Evolutionary conservation across 2,329 filamentous ascomycete species (phyloP).

Genomic region (Epichloe baconii): DNA sequence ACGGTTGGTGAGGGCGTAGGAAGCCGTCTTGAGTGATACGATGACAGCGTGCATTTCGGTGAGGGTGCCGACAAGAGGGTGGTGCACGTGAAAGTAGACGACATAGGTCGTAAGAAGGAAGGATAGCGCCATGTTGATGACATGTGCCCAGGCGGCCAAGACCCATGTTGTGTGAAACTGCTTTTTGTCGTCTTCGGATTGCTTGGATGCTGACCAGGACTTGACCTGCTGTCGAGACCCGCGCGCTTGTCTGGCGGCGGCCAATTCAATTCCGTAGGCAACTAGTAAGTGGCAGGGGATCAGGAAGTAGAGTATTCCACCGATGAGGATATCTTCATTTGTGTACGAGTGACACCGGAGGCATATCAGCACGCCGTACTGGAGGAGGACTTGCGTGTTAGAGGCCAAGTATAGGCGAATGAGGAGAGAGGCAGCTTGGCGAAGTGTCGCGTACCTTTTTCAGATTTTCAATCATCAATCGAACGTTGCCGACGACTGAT

Average conservation of each 20-base stretch:
- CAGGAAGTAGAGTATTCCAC: slow-evolving; percentile 66
- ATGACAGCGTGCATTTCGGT: slow-evolving; percentile 87
- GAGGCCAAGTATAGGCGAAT: background rate
- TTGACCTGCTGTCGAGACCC: slow-evolving; percentile 44
- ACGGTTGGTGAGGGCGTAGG: slow-evolving; percentile 92
- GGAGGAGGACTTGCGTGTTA: slow-evolving; percentile 4
- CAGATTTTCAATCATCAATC: slow-evolving; percentile 92
- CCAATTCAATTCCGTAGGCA: slow-evolving; percentile 79
- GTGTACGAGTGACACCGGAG: slow-evolving; percentile 81
- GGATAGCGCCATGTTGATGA: slow-evolving; percentile 70
- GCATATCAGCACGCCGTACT: slow-evolving; percentile 94
- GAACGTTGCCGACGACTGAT: slow-evolving; percentile 78
- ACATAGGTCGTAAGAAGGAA: slow-evolving; percentile 69
- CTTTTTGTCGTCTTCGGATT: slow-evolving; percentile 45
- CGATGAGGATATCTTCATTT: slow-evolving; percentile 61
- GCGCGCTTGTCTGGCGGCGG: slow-evolving; percentile 68
- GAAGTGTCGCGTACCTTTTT: slow-evolving; percentile 56
- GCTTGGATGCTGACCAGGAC: slow-evolving; percentile 30
- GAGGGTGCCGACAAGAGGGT: slow-evolving; percentile 84
- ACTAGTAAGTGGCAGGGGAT: slow-evolving; percentile 85
- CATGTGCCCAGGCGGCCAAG: slow-evolving; percentile 67
- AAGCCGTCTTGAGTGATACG: slow-evolving; percentile 91
- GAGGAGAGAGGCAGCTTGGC: background rate
- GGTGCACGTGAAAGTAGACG: slow-evolving; percentile 84
- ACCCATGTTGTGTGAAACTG: slow-evolving; percentile 68